Evolutionary conservation across 345 rosid genomes (phyloP), one percentile per base, ranked within the genome.

Genomic region (Mallotus nudiflorus): DNA sequence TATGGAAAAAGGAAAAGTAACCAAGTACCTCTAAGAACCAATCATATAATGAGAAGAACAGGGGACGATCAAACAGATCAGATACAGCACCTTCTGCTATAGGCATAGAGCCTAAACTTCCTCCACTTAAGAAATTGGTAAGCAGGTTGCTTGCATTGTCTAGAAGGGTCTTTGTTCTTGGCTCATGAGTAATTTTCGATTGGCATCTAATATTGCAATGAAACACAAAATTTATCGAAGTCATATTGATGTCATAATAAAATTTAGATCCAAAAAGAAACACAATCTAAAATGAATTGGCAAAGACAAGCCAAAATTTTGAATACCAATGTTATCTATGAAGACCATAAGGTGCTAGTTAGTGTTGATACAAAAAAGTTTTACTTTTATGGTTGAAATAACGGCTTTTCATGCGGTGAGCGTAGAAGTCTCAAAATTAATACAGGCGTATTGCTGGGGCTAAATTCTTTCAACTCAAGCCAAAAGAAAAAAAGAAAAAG

Each of bases 141-240:
- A 94, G 88, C 65, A 91, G 80, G 69, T 94, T 94, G 78, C 97
- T 94, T 0, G 97, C 97, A 78, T 85, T 89, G 79, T 91, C 98
- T 54, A 91, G 67, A 27, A 89, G 70, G 73, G 78, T 91, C 80
- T 86, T 81, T 40, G 88, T 67, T 80, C 86, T 89, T 7, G 82
- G 84, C 68, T 86, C 87, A 18, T 83, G 73, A 18, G 88, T 85
- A 72, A 78, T 56, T 12, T 77, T 85, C 44, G 96, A 89, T 56
- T 85, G 92, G 76, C 98, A 93, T 83, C 98, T 93, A 42, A 56
- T n/a, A 70, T 44, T 51, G 71, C 60, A 56, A 16, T 25, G 15
- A 37, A 61, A 14, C 71, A 66, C 58, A n/a, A 74, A 65, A 31
- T 63, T 65, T 55, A 46, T 46, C 46, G 58, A 3, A 10, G 33